Conservation (phyloP, 768 basidiomycete species). For the Suillus discolor region DNA sequence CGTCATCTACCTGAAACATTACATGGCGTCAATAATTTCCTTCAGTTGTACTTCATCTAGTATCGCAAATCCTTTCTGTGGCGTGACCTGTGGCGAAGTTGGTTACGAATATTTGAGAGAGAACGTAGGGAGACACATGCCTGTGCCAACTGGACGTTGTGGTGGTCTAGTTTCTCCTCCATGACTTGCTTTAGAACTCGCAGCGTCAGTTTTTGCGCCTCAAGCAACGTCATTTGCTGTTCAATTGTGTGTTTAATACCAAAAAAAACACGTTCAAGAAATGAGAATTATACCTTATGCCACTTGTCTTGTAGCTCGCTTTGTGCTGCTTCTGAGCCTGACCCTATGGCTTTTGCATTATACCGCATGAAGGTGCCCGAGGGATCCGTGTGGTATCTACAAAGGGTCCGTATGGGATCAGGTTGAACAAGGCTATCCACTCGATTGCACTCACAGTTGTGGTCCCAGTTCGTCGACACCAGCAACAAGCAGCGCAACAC, state of each 20-base stretch:
- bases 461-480: slow-evolving; percentile 96
- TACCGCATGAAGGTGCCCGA: slow-evolving; percentile 97
- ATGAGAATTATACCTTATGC: slow-evolving; percentile 68
- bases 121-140: slow-evolving; percentile 41
- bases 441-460: slow-evolving; percentile 69
- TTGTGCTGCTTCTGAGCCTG: slow-evolving; percentile 97
- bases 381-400: slow-evolving; percentile 95
- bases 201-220: slow-evolving; percentile 85
- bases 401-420: neutral
- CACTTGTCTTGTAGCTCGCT: slow-evolving; percentile 96
- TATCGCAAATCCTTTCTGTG: slow-evolving; percentile 84
- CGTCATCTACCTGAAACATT: slow-evolving; percentile 28
- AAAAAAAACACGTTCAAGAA: slow-evolving; percentile 6
- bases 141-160: slow-evolving; percentile 97
- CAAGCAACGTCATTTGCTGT: slow-evolving; percentile 90
- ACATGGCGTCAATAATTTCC: slow-evolving; percentile 84
- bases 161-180: slow-evolving; percentile 99
- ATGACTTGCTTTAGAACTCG: slow-evolving; percentile 97
- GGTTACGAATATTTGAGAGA: neutral
- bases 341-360: slow-evolving; percentile 98
- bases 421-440: slow-evolving; percentile 11
- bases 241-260: slow-evolving; percentile 11
- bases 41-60: slow-evolving; percentile 80
- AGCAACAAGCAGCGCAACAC: slow-evolving; percentile 96
- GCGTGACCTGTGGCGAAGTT: slow-evolving; percentile 64